Percentiles rank a stretch among this genome's conserved stretches.
phyloP scores from a whole-genome alignment of 768 basidiomycete species.

The Lepiota brunneoincarnata region DNA sequence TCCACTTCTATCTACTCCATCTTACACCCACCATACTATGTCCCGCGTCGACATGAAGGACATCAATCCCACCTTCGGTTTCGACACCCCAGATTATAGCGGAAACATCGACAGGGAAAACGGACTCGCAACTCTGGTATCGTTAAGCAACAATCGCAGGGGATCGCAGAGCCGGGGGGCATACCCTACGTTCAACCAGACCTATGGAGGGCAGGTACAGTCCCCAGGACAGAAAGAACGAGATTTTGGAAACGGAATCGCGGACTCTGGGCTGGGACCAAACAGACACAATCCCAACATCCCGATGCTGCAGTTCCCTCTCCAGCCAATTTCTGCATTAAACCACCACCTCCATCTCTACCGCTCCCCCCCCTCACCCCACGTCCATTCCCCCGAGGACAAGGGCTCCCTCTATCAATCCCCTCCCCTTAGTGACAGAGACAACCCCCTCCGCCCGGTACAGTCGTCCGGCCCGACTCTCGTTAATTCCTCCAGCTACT shows the following conservation, averaged over 20 bases:
- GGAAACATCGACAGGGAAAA: not conserved
- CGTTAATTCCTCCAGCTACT: constrained; percentile 22
- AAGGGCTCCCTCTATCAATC: constrained; percentile 23
- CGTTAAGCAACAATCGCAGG: not conserved
- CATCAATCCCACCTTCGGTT: constrained; percentile 33
- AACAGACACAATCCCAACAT: constrained; percentile 41
- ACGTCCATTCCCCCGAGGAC: constrained; percentile 16
- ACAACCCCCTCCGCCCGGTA: constrained; percentile 28
- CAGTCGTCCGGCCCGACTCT: constrained; percentile 15
- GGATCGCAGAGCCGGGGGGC: constrained; percentile 5
- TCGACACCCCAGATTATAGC: constrained; percentile 16
- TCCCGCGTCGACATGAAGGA: constrained; percentile 42
- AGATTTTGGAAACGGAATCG: constrained; percentile 21
- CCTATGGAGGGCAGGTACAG: not conserved
- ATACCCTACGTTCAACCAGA: not conserved
- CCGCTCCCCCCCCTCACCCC: constrained; percentile 29
- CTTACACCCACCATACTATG: constrained; percentile 28
- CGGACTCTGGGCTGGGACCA: constrained; percentile 26
- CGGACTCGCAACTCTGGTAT: constrained; percentile 3
- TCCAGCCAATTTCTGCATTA: constrained; percentile 40
- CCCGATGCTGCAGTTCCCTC: constrained; percentile 24
- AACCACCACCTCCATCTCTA: constrained; percentile 38
- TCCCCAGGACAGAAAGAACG: constrained; percentile 8
- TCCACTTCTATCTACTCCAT: constrained; percentile 7
- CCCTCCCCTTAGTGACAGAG: constrained; percentile 29